Evolutionary conservation across 495 filamentous ascomycete species (phyloP), one percentile per base, ranked within the genome.

Genomic region (Chaetomidium leptoderma): DNA sequence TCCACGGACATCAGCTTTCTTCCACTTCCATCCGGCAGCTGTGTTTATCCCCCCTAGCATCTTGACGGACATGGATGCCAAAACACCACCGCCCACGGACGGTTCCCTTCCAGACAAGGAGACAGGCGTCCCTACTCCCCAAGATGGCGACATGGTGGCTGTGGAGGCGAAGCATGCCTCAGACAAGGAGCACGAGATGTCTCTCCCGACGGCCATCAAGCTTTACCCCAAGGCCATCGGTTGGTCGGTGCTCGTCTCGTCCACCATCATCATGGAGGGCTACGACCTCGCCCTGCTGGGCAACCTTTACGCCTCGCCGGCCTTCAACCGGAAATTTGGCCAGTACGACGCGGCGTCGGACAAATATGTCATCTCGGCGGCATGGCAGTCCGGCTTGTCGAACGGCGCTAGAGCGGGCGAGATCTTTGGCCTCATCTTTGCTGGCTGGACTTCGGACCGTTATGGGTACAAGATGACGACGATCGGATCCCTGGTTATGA

Each of bases 191-290:
- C 74, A 76, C 49, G 39, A 66, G 14, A 76, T 77, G 73, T 63
- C 64, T 7, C 63, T 77, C 21, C 51, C 61, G 26, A 61, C 73
- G 52, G 74, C 74, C 10, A 60, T 77, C 51, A 69, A 65, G 55
- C 63, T 72, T 26, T 77, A 78, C 53, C 75, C 74, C 1, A 77
- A 77, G 54, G 76, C 76, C 21, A 73, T 79, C 42, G 72, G 56
- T 19, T 83, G 78, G 78, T 78, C 74, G 30, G 57, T 80, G 24
- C 61, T 81, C 1, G 69, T 83, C 39, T 78, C 74, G 4, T 74
- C 76, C 1, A 74, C 74, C 53, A 72, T 83, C 47, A 74, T 76
- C 63, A 83, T 83, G 81, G 80, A 83, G 64, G 80, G 80, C 9
- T 83, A 81, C 68, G 79, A 82, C 63, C 63, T 80, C 13, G 65